These are phyloP conservation scores for Podila verticillata DNA, from an alignment of 192 early-diverging fungal genomes.

Conservation along the genomic window DNA sequence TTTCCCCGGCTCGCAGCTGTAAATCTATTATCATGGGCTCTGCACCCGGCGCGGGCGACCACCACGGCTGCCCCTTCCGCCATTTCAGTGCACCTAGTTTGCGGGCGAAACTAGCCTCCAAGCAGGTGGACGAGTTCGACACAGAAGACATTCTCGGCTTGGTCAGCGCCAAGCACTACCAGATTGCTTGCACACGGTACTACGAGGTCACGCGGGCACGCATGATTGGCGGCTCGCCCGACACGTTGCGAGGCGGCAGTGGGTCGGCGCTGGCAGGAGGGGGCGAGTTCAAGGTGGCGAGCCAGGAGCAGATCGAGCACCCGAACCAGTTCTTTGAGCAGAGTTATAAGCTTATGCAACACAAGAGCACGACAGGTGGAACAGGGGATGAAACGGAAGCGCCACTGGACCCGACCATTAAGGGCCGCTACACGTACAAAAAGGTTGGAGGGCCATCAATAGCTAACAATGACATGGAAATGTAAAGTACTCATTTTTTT, in stretches of 20 bases:
- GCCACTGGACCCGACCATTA: constrained; percentile 25
- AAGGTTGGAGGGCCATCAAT: constrained; percentile 30
- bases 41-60: constrained; percentile 82
- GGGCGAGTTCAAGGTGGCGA: constrained; percentile 33
- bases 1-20: constrained; percentile 62
- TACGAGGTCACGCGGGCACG: constrained; percentile 76
- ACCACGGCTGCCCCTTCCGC: constrained; percentile 97
- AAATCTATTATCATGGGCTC: constrained; percentile 85
- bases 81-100: constrained; percentile 78
- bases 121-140: constrained; percentile 69
- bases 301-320: constrained; percentile 82
- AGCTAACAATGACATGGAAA: constrained; percentile 22
- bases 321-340: constrained; percentile 94
- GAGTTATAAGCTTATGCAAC: constrained; percentile 37
- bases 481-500: constrained; percentile 1
- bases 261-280: background rate
- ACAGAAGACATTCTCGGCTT: constrained; percentile 72
- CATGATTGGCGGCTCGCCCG: constrained; percentile 22
- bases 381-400: background rate
- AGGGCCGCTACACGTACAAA: constrained; percentile 43
- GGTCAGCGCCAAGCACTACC: constrained; percentile 81
- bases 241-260: constrained; percentile 24
- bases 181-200: constrained; percentile 92
- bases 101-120: constrained; percentile 62
- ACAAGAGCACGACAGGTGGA: constrained; percentile 1